phyloP scores from a whole-genome alignment of 2,329 filamentous ascomycete genomes.

The Metarhizium rileyi region DNA sequence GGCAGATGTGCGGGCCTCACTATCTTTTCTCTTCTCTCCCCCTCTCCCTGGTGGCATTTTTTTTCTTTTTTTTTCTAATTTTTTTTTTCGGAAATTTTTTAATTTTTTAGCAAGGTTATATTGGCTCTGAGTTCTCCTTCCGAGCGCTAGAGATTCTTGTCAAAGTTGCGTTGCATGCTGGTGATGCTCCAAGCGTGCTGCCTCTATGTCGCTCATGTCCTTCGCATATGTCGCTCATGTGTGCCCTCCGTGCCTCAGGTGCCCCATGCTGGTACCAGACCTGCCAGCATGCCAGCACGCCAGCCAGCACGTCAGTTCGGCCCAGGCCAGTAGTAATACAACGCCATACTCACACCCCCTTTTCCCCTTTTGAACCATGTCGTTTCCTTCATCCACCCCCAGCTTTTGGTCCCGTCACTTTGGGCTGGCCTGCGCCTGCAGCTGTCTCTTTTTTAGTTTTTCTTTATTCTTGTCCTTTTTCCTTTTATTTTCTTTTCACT shows the following conservation, averaged over 20 bases:
- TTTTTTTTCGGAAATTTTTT: no score
- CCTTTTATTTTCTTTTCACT: not conserved
- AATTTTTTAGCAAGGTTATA: no score
- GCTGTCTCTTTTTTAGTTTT: not conserved
- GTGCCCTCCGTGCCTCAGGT: not conserved
- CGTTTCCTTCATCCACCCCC: not conserved
- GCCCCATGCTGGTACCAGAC: not conserved
- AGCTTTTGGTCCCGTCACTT: not conserved
- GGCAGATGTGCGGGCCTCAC: no score
- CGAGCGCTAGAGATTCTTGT: not conserved
- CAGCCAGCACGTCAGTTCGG: slow-evolving; percentile 1
- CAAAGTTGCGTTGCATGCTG: not conserved
- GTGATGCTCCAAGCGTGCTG: not conserved
- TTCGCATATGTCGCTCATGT: not conserved
- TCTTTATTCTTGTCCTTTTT: not conserved
- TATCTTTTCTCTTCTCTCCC: no score
- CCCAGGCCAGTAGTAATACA: not conserved
- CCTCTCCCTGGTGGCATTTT: no score
- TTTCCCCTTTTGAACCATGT: not conserved
- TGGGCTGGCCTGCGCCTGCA: not conserved
- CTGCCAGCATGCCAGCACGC: not conserved
- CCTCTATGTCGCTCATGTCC: not conserved
- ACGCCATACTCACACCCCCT: not conserved
- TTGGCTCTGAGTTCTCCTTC: not conserved
- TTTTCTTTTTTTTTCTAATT: no score